These are phyloP conservation scores for Ophiostoma angusticollis DNA, from an alignment of 2,329 filamentous ascomycete species.

Conservation along the genomic window DNA sequence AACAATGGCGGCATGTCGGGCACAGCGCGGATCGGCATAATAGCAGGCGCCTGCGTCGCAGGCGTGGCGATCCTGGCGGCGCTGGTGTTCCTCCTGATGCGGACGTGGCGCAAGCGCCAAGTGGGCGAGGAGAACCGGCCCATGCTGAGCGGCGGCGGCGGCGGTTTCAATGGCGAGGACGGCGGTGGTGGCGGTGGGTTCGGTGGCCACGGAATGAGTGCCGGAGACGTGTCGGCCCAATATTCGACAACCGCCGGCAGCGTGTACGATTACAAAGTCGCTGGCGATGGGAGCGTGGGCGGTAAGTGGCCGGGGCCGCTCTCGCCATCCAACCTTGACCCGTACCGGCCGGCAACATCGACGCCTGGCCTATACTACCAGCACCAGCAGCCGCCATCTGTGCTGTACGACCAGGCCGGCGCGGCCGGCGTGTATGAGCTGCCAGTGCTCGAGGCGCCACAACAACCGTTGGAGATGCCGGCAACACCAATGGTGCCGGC, in stretches of 20 bases:
- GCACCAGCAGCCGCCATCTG: slow-evolving; percentile 21
- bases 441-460: slow-evolving; percentile 26
- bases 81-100: slow-evolving; percentile 14
- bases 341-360: background rate
- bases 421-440: slow-evolving; percentile 42
- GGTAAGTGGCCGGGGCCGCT: slow-evolving; percentile 3
- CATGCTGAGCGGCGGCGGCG: slow-evolving; percentile 14
- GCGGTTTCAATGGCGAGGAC: slow-evolving; percentile 11
- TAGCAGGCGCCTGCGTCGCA: slow-evolving; percentile 13
- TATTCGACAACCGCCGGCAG: background rate
- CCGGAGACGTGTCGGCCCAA: slow-evolving; percentile 1
- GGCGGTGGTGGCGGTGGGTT: slow-evolving; percentile 15
- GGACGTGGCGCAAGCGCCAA: slow-evolving; percentile 14
- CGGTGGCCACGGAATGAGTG: background rate
- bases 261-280: slow-evolving; percentile 8
- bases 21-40: slow-evolving; percentile 19
- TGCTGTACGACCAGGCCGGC: no score
- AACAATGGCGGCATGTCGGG: slow-evolving; percentile 14
- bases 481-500: slow-evolving; percentile 10
- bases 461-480: slow-evolving; percentile 18
- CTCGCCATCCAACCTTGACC: no score
- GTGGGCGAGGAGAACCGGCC: slow-evolving; percentile 19
- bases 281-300: background rate
- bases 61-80: slow-evolving; percentile 14
- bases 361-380: background rate